These are phyloP conservation scores for Chimonanthus praecox DNA, from an alignment of 164 flowering plant species.

Conservation along the genomic window DNA sequence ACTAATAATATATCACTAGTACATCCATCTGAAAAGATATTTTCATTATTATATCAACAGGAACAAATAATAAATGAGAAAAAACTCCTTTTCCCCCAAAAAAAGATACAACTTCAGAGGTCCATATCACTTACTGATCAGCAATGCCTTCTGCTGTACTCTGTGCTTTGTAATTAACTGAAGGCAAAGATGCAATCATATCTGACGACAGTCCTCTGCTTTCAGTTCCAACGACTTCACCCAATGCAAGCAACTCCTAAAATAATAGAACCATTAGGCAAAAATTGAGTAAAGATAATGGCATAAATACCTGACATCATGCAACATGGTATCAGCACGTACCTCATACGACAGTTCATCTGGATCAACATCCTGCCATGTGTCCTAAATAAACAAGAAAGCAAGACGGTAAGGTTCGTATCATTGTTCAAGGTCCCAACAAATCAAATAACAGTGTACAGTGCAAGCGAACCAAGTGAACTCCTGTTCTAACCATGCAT, in stretches of 20 bases:
- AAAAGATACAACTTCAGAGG: neutral
- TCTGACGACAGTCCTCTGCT: constrained; percentile 91
- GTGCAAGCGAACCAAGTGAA: too few species aligned
- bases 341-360: constrained; percentile 97
- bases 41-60: too few species aligned
- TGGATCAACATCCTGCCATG: constrained; percentile 91
- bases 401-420: neutral
- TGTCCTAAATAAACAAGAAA: constrained; percentile 41
- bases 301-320: neutral
- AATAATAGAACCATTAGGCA: constrained; percentile 8
- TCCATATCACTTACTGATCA: constrained; percentile 56
- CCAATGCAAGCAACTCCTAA: constrained; percentile 86
- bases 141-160: constrained; percentile 48
- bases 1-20: neutral
- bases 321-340: neutral
- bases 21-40: too few species aligned
- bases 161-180: constrained; percentile 51
- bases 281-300: neutral
- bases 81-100: neutral
- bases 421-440: too few species aligned
- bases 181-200: constrained; percentile 70
- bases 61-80: too few species aligned
- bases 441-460: too few species aligned
- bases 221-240: constrained; percentile 88
- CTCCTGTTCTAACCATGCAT: too few species aligned